Evolutionary conservation across 2,329 filamentous ascomycete genomes (phyloP).

Genomic region (Aspergillus niger): DNA sequence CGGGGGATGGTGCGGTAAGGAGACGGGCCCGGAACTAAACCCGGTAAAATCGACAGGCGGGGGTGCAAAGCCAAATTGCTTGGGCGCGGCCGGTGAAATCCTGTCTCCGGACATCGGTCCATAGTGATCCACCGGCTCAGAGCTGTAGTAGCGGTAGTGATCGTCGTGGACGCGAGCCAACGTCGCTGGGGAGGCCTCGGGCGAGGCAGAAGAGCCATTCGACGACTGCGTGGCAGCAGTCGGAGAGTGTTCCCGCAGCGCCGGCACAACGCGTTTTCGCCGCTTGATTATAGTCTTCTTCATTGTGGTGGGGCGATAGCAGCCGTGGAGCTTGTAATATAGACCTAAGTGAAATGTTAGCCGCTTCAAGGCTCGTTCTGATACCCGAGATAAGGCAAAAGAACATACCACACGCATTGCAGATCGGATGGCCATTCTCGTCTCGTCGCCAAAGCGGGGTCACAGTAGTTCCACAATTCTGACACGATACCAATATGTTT

Average conservation of each 20-base stretch:
- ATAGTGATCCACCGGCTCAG: conserved; percentile 43
- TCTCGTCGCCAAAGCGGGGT: conserved; percentile 95
- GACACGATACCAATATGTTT: conserved; percentile 79
- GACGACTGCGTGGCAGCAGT: conserved; percentile 44
- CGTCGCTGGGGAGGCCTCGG: conserved; percentile 40
- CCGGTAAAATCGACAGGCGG: conserved; percentile 55
- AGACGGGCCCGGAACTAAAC: conserved; percentile 39
- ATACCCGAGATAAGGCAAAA: background rate
- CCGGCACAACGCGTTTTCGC: conserved; percentile 89
- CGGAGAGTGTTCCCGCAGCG: conserved; percentile 55
- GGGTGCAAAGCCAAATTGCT: conserved; percentile 39
- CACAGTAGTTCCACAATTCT: conserved; percentile 95
- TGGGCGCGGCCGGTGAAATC: conserved; percentile 46
- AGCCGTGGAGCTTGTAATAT: conserved; percentile 94
- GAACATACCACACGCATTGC: conserved; percentile 90
- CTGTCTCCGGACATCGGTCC: conserved; percentile 43
- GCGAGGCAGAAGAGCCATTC: conserved; percentile 46
- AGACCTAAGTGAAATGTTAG: conserved; percentile 61
- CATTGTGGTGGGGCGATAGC: conserved; percentile 95
- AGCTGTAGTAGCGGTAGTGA: conserved; percentile 37
- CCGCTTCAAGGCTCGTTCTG: background rate
- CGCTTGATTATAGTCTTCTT: conserved; percentile 98
- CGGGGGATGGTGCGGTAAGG: conserved; percentile 35
- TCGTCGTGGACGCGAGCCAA: conserved; percentile 34
- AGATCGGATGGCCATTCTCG: conserved; percentile 93